Conservation (phyloP, 345 rosid species). For the Eucalyptus sp. region DNA sequence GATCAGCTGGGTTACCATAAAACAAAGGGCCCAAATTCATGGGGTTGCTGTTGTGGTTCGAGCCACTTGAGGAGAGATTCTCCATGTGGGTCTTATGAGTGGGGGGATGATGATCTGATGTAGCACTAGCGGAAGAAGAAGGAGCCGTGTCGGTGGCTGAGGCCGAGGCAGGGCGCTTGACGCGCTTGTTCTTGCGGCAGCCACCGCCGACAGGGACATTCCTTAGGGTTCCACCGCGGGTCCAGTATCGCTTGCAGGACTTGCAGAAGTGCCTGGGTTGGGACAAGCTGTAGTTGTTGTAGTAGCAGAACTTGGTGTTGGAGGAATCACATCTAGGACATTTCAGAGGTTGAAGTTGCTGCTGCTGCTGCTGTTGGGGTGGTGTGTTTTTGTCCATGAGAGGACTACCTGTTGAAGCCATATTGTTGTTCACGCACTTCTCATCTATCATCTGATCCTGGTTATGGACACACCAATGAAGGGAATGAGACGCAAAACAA, state of each 20-base stretch:
- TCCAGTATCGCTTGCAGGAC: slow-evolving; percentile 62
- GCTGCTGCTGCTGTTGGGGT: slow-evolving; percentile 13
- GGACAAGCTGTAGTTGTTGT: slow-evolving; percentile 57
- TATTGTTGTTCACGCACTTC: slow-evolving; percentile 15
- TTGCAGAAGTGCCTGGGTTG: slow-evolving; percentile 76
- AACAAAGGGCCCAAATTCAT: slow-evolving; percentile 36
- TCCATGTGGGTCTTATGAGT: slow-evolving; percentile 22
- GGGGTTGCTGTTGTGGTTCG: not conserved
- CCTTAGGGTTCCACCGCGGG: slow-evolving; percentile 63
- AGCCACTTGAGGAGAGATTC: not conserved
- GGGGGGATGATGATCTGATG: not conserved
- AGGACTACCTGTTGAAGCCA: slow-evolving; percentile 25
- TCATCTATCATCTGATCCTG: slow-evolving; percentile 20
- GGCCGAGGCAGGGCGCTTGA: slow-evolving; percentile 13
- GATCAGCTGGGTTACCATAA: slow-evolving; percentile 35
- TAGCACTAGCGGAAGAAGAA: slow-evolving; percentile 5
- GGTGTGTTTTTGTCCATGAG: slow-evolving; percentile 23
- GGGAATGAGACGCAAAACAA: not conserved
- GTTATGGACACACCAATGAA: not conserved
- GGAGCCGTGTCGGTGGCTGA: not conserved
- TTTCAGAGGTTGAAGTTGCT: slow-evolving; percentile 16
- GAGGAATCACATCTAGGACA: slow-evolving; percentile 63
- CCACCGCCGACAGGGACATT: slow-evolving; percentile 69
- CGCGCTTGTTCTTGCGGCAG: slow-evolving; percentile 41
- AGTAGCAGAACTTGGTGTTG: slow-evolving; percentile 64